These are phyloP conservation scores for Fusarium sp. DNA, from an alignment of 2,329 filamentous ascomycete species.

Conservation along the genomic window DNA sequence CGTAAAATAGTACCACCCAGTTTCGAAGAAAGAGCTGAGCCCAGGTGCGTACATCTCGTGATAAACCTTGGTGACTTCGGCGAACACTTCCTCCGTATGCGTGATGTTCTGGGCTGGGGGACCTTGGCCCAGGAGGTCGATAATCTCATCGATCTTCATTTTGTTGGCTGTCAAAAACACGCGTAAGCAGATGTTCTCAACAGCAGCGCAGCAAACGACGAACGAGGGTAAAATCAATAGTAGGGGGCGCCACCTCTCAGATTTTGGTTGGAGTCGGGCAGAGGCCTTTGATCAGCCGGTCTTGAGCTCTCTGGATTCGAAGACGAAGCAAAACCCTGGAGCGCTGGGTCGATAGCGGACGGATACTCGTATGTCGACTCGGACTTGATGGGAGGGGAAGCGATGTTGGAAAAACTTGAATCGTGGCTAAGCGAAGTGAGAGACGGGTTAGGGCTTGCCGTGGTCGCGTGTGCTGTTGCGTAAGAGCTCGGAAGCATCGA, in stretches of 20 bases:
- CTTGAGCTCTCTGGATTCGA: slow-evolving; percentile 45
- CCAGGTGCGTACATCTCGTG: slow-evolving; percentile 82
- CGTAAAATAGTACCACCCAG: slow-evolving; percentile 80
- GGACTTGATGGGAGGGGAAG: slow-evolving; percentile 54
- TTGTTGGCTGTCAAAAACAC: slow-evolving; percentile 58
- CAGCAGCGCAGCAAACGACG: slow-evolving; percentile 49
- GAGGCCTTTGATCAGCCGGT: slow-evolving; percentile 50
- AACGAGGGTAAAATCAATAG: slow-evolving; percentile 53
- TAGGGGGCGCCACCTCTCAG: slow-evolving; percentile 67
- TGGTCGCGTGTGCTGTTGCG: slow-evolving; percentile 53
- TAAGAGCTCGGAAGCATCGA: slow-evolving; percentile 62
- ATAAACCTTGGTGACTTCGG: slow-evolving; percentile 80
- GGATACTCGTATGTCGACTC: slow-evolving; percentile 69
- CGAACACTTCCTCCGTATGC: slow-evolving; percentile 66
- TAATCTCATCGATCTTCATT: slow-evolving; percentile 82
- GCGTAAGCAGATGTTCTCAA: slow-evolving; percentile 52
- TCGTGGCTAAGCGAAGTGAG: slow-evolving; percentile 53
- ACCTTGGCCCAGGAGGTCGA: slow-evolving; percentile 72
- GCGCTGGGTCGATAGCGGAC: slow-evolving; percentile 75
- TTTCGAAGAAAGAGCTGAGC: slow-evolving; percentile 84
- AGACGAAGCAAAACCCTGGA: slow-evolving; percentile 62
- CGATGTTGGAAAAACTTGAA: slow-evolving; percentile 53
- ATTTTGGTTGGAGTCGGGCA: slow-evolving; percentile 55
- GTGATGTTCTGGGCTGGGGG: slow-evolving; percentile 69
- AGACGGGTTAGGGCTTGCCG: slow-evolving; percentile 53